These are phyloP conservation scores for Pythium grandisporangium DNA, from an alignment of 352 stramenopile species.

Conservation along the genomic window DNA sequence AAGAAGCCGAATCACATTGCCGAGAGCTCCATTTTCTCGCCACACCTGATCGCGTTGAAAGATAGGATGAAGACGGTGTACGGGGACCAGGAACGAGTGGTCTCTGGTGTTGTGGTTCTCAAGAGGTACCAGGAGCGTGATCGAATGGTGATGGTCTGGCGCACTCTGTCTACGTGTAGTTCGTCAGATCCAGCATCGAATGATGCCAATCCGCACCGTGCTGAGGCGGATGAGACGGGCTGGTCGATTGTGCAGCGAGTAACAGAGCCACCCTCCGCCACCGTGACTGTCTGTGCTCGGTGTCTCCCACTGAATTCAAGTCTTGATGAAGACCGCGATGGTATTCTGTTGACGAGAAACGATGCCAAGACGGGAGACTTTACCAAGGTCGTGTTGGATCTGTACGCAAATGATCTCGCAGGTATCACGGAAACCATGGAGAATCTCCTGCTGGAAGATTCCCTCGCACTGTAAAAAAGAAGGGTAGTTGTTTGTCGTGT, in stretches of 20 bases:
- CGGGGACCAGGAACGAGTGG: slow-evolving; percentile 4
- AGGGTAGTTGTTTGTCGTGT: no score
- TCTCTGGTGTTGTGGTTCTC: slow-evolving; percentile 1
- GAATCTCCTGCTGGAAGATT: slow-evolving; percentile 39
- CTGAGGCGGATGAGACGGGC: slow-evolving; percentile 43
- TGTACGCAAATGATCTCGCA: slow-evolving; percentile 40
- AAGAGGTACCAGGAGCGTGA: slow-evolving; percentile 27
- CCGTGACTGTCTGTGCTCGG: slow-evolving; percentile 1
- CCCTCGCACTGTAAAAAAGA: no score
- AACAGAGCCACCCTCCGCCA: slow-evolving; percentile 4
- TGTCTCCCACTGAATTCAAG: slow-evolving; percentile 36
- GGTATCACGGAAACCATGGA: slow-evolving; percentile 35
- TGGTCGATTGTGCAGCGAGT: slow-evolving; percentile 47
- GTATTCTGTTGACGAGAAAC: slow-evolving; percentile 6
- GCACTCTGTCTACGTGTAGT: no score
- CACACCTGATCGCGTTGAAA: slow-evolving; percentile 1
- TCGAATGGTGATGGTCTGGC: slow-evolving; percentile 46
- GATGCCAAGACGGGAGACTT: slow-evolving; percentile 30
- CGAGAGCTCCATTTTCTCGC: slow-evolving; percentile 2
- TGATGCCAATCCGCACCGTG: slow-evolving; percentile 17
- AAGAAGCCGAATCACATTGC: slow-evolving; percentile 3
- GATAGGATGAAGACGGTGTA: slow-evolving; percentile 8
- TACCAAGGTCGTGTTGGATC: slow-evolving; percentile 38
- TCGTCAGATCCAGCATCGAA: no score
- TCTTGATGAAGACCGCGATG: slow-evolving; percentile 20